These are phyloP conservation scores for Exserohilum rostratum DNA, from an alignment of 2,329 filamentous ascomycete species.

Conservation along the genomic window DNA sequence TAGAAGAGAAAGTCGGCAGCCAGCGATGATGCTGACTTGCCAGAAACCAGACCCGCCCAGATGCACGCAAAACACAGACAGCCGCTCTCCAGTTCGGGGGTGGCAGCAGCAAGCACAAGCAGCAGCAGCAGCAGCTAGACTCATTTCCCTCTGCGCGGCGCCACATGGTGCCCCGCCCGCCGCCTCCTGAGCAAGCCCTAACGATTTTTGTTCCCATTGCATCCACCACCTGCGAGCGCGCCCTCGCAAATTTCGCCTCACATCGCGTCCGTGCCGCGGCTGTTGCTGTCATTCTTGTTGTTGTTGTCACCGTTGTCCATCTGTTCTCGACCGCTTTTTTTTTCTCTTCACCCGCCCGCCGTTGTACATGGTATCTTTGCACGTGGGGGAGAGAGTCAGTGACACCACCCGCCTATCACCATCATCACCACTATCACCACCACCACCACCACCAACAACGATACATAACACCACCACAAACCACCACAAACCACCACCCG, in stretches of 20 bases:
- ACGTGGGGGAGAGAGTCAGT: background rate
- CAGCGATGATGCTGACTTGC: too few relatives aligned
- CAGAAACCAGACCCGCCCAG: too few relatives aligned
- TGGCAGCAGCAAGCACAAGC: too few relatives aligned
- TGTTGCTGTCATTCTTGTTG: too few relatives aligned
- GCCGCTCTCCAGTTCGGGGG: background rate
- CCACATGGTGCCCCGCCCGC: slow-evolving; percentile 15
- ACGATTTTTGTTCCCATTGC: slow-evolving; percentile 1
- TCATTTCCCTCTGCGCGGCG: slow-evolving; percentile 16
- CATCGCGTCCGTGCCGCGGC: background rate
- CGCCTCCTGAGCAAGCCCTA: slow-evolving; percentile 13
- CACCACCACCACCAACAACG: too few relatives aligned
- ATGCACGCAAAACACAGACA: too few relatives aligned
- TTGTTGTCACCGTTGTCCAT: too few relatives aligned
- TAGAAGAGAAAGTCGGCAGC: too few relatives aligned
- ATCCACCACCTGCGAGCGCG: background rate
- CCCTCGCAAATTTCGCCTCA: slow-evolving; percentile 1
- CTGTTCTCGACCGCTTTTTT: background rate
- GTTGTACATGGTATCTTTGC: background rate
- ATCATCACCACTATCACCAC: background rate
- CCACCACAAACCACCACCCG: too few relatives aligned
- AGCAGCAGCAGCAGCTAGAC: background rate
- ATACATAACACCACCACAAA: too few relatives aligned
- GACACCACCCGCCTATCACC: background rate
- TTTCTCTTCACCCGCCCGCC: background rate